Percentiles rank a stretch among this genome's conserved stretches.
Conservation (phyloP, 2,329 filamentous ascomycete species). For the Ascochyta rabiei region DNA sequence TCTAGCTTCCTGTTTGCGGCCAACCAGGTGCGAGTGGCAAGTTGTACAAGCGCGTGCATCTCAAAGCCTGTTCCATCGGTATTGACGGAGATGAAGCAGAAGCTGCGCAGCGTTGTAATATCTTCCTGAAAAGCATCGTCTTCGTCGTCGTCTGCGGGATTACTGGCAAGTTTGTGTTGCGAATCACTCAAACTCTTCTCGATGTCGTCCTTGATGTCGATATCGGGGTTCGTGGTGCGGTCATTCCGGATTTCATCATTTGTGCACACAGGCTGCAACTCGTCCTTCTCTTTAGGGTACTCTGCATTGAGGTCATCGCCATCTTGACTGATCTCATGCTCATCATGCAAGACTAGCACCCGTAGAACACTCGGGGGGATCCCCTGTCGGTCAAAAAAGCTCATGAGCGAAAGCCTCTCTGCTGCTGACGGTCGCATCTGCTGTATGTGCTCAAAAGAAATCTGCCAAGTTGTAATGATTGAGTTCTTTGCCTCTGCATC, state of each 20-base stretch:
- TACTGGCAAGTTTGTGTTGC: no score
- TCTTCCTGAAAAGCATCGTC: constrained; percentile 34
- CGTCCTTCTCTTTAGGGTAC: no score
- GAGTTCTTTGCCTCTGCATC: constrained; percentile 45
- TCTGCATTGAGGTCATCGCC: no score
- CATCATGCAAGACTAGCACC: constrained; percentile 21
- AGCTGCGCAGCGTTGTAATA: constrained; percentile 45
- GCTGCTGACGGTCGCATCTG: constrained; percentile 39
- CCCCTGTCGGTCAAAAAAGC: constrained; percentile 53
- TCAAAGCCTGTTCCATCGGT: constrained; percentile 39
- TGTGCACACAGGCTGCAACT: no score
- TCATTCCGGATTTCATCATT: no score
- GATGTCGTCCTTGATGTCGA: no score
- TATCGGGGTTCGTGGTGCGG: no score
- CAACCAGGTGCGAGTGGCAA: constrained; percentile 34
- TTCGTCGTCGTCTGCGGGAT: background rate
- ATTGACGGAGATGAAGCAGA: constrained; percentile 44
- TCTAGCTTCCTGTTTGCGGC: constrained; percentile 25
- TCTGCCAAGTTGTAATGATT: constrained; percentile 47
- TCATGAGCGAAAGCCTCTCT: constrained; percentile 55
- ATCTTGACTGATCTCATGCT: constrained; percentile 3
- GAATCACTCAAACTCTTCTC: no score
- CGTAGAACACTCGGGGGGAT: constrained; percentile 47
- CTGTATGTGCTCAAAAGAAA: constrained; percentile 43
- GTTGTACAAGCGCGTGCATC: constrained; percentile 54